Evolutionary conservation across 495 filamentous ascomycete species (phyloP), one percentile per base, ranked within the genome.

Genomic region (Halenospora varia): DNA sequence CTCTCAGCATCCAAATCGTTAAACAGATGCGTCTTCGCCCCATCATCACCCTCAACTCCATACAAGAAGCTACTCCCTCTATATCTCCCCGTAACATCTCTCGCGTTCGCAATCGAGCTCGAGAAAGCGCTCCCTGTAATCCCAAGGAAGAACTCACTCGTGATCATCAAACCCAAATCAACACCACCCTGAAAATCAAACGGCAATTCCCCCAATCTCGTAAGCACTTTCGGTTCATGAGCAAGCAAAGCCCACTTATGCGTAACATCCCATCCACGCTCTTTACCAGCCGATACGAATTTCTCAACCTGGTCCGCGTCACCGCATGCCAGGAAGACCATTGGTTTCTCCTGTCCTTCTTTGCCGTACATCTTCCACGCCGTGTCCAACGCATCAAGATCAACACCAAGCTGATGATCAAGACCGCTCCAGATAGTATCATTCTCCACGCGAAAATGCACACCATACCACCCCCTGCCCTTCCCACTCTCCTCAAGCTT

Each of bases 141-240:
- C 45, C 64, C 64, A 40, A 66, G 46, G 47, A 61, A 66, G 55
- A 66, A 66, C 4, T 61, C 23, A 29, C 29, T 25, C 39, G 25
- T 26, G 10, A 63, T 42, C 61, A 66, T 63, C 19, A 66, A 18
- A 20, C 57, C 64, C 57, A 66, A 35, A 55, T 66, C 64, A 11
- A 66, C 55, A 17, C 54, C 61, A 13, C 64, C 64, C 51, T 63
- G 61, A 39, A 66, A 66, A 53, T 66, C 64, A 53, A 66, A 66
- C 20, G 64, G 24, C 23, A 66, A 45, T 2, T 47, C 51, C n/a
- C 54, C 48, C 39, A 66, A 53, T 41, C 53, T 61, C 44, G 42
- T 29, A 13, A 51, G 17, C 13, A 48, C 56, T 18, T 53, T 48
- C n/a, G 48, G 23, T 44, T 61, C 48, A 20, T 22, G 47, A 11